These are phyloP conservation scores for Fomes fomentarius DNA, from an alignment of 1,284 basidiomycete species.

Conservation along the genomic window DNA sequence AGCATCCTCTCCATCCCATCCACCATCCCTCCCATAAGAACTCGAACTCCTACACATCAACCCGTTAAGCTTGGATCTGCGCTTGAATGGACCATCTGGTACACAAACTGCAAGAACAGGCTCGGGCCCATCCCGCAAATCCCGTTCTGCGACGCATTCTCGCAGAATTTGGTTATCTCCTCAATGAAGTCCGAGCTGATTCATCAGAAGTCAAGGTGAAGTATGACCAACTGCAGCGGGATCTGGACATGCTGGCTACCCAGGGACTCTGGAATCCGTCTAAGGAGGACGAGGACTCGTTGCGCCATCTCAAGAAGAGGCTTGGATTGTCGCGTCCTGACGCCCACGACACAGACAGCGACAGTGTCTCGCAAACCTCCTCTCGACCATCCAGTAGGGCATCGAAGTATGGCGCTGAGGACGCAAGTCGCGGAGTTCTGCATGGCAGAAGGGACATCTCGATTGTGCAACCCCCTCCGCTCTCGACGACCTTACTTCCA, in stretches of 20 bases:
- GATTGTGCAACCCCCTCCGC: slow-evolving; percentile 31
- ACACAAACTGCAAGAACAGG: slow-evolving; percentile 18
- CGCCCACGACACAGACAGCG: slow-evolving; percentile 2
- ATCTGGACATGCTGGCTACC: slow-evolving; percentile 34
- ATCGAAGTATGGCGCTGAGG: neutral
- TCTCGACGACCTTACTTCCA: slow-evolving; percentile 32
- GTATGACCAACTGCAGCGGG: slow-evolving; percentile 14
- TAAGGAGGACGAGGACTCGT: slow-evolving; percentile 36
- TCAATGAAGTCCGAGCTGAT: slow-evolving; percentile 9
- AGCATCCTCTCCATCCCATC: neutral
- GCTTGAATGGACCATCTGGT: slow-evolving; percentile 21
- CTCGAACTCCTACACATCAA: neutral
- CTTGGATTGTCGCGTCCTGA: slow-evolving; percentile 19
- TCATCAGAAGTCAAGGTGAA: slow-evolving; percentile 8
- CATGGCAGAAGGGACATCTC: slow-evolving; percentile 12
- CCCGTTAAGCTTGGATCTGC: neutral
- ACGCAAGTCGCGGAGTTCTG: neutral
- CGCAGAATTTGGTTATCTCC: slow-evolving; percentile 9
- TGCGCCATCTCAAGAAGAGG: slow-evolving; percentile 30
- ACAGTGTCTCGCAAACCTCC: neutral
- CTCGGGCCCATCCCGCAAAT: slow-evolving; percentile 17
- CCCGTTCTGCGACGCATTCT: slow-evolving; percentile 15
- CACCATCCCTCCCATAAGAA: neutral
- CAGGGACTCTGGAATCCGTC: slow-evolving; percentile 37
- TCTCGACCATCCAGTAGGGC: neutral